Evolutionary conservation across 768 basidiomycete genomes (phyloP), one percentile per base, ranked within the genome.

Genomic region (Xanthoconium stramineum): DNA sequence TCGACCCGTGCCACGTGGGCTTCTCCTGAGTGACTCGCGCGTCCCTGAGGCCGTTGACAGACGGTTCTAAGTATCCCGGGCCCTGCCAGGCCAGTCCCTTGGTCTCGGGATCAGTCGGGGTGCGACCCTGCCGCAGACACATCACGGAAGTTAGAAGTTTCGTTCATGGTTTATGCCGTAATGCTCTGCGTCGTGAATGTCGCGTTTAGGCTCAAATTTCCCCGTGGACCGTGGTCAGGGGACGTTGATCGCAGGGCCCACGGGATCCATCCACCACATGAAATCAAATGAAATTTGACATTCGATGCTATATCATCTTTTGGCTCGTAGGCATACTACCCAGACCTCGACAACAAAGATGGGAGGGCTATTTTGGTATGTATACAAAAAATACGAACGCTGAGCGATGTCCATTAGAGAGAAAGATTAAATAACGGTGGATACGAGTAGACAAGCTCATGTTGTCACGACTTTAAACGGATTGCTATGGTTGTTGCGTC

Each of bases 391-490:
- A 24, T 24, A 24, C 52, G 51, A 63, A 47, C 43, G 14, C 38
- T 14, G 37, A 53, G 45, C 45, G 48, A 53, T 63, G 60, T 59
- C 49, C 50, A 59, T 52, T 19, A 20, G 11, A 43, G 19, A 47
- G 24, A 28, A 10, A 33, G 2, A 52, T 43, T 24, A 5, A 55
- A 24, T 24, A 40, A 38, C 10, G 38, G 32, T 12, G 29, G 11
- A n/a, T 33, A 39, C 9, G 28, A 10, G 15, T 19, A 39, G 55
- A 35, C 30, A 51, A 24, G 15, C 1, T 32, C 42, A 42, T 45
- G 43, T 54, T 32, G 15, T 61, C 57, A 52, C 46, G 29, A 47
- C 13, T 15, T 13, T 15, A 37, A 37, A 39, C 38, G 38, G n/a
- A 17, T n/a, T n/a, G 15, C 38, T n/a, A 9, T 11, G 35, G 47